Percentiles rank a stretch among this genome's conserved stretches.
Evolutionary conservation across 2,329 filamentous ascomycete genomes (phyloP).

Genomic region (Pseudocercospora fijiensis): DNA sequence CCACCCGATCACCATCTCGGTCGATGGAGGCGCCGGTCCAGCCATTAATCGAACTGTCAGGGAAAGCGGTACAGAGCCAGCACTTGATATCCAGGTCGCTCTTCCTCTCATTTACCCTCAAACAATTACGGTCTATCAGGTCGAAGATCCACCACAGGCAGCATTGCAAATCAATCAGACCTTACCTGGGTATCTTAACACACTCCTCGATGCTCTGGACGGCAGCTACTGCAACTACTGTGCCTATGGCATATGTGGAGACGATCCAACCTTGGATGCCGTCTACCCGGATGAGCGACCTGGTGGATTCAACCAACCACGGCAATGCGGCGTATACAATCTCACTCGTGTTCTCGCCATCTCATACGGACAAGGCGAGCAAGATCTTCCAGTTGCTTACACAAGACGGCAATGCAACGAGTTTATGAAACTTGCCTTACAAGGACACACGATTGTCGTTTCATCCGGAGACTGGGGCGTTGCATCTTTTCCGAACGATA

Average conservation of each 20-base stretch:
- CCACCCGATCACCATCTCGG: slow-evolving; percentile 29
- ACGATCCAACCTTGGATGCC: slow-evolving; percentile 18
- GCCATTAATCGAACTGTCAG: slow-evolving; percentile 33
- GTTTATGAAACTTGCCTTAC: slow-evolving; percentile 49
- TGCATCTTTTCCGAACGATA: slow-evolving; percentile 34
- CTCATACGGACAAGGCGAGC: slow-evolving; percentile 56
- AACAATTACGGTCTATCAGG: slow-evolving; percentile 49
- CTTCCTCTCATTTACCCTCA: slow-evolving; percentile 55
- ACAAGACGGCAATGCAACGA: slow-evolving; percentile 46
- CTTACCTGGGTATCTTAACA: slow-evolving; percentile 36
- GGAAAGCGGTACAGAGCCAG: slow-evolving; percentile 49
- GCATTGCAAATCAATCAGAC: background rate
- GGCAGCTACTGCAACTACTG: slow-evolving; percentile 40
- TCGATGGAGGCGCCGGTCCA: slow-evolving; percentile 32
- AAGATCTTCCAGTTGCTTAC: slow-evolving; percentile 53
- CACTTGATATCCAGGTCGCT: slow-evolving; percentile 57
- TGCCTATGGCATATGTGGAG: slow-evolving; percentile 21
- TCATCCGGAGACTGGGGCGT: slow-evolving; percentile 16
- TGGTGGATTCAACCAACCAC: slow-evolving; percentile 51
- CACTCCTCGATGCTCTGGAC: slow-evolving; percentile 49
- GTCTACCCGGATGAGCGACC: slow-evolving; percentile 49
- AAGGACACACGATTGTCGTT: slow-evolving; percentile 47
- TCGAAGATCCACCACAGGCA: slow-evolving; percentile 36
- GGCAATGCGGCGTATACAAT: slow-evolving; percentile 49
- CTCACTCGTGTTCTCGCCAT: slow-evolving; percentile 57